Evolutionary conservation across 2,329 filamentous ascomycete species (phyloP).

Genomic region (Fusarium lyarnte): DNA sequence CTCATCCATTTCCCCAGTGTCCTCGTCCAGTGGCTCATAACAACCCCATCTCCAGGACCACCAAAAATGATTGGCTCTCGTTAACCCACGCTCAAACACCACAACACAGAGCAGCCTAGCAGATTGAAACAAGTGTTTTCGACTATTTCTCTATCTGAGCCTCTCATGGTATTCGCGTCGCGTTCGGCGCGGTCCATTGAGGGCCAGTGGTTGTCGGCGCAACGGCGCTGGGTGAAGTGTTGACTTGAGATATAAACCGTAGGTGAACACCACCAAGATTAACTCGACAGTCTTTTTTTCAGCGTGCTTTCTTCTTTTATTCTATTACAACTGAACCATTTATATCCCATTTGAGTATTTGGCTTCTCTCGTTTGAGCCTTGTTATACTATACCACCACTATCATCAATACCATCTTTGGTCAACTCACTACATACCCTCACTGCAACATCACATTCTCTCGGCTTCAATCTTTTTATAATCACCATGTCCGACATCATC

Average conservation of each 20-base stretch:
- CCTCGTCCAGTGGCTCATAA: not conserved
- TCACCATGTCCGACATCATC: constrained; percentile 46
- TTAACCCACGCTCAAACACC: constrained; percentile 22
- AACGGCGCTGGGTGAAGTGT: constrained; percentile 20
- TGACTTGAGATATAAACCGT: constrained; percentile 30
- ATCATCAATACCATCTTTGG: not conserved
- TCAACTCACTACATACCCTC: constrained; percentile 20
- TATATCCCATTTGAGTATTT: not conserved
- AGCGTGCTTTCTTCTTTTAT: constrained; percentile 25
- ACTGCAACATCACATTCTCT: constrained; percentile 10
- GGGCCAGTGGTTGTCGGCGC: constrained; percentile 36
- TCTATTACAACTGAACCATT: not conserved
- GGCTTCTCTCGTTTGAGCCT: constrained; percentile 42
- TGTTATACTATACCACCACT: not conserved
- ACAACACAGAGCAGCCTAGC: constrained; percentile 5
- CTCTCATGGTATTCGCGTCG: constrained; percentile 19
- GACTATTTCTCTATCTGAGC: not conserved
- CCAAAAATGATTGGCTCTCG: constrained; percentile 30
- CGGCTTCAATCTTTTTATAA: not conserved
- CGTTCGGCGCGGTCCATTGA: constrained; percentile 12
- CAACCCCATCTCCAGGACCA: not conserved
- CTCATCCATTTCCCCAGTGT: not conserved
- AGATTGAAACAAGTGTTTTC: constrained; percentile 31
- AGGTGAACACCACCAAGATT: not conserved
- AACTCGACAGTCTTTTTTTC: constrained; percentile 21